Conservation (phyloP, 1,139 yeast species). For the Saccharomycopsis hybrid region DNA sequence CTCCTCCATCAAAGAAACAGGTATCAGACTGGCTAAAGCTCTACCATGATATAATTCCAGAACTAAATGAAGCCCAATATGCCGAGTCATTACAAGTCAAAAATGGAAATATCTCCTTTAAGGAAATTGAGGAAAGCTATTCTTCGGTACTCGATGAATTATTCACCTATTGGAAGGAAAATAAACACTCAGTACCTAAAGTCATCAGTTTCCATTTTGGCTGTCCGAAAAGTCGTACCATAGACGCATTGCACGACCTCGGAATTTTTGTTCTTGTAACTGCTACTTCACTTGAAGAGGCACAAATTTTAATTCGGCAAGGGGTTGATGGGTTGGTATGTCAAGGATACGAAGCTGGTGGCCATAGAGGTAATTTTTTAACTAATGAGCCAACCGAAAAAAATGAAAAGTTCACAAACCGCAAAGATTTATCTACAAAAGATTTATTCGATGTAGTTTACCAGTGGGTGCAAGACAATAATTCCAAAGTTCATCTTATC, state of each 20-base stretch:
- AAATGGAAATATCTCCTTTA: slow-evolving; percentile 35
- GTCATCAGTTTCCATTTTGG: slow-evolving; percentile 49
- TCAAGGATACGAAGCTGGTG: slow-evolving; percentile 53
- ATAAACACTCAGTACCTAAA: slow-evolving; percentile 27
- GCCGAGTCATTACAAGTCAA: background rate
- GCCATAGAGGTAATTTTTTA: slow-evolving; percentile 44
- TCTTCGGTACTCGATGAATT: slow-evolving; percentile 21
- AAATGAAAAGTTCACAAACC: too few species aligned
- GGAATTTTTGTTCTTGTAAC: slow-evolving; percentile 36
- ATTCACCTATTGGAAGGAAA: slow-evolving; percentile 21
- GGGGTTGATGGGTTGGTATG: slow-evolving; percentile 38
- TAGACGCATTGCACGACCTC: slow-evolving; percentile 29
- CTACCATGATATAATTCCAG: background rate
- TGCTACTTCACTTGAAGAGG: slow-evolving; percentile 39
- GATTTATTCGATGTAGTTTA: slow-evolving; percentile 31
- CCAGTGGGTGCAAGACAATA: slow-evolving; percentile 14
- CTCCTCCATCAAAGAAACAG: slow-evolving; percentile 2
- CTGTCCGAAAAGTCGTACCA: slow-evolving; percentile 30
- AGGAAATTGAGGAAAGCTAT: slow-evolving; percentile 28
- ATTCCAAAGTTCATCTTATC: slow-evolving; percentile 22
- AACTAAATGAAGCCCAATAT: background rate
- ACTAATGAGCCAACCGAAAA: slow-evolving; percentile 30
- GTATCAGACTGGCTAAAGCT: slow-evolving; percentile 4
- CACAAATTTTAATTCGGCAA: slow-evolving; percentile 25
- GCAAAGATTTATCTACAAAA: slow-evolving; percentile 34